Evolutionary conservation across 306 rosid species (phyloP).

Genomic region (Rubus idaeus): DNA sequence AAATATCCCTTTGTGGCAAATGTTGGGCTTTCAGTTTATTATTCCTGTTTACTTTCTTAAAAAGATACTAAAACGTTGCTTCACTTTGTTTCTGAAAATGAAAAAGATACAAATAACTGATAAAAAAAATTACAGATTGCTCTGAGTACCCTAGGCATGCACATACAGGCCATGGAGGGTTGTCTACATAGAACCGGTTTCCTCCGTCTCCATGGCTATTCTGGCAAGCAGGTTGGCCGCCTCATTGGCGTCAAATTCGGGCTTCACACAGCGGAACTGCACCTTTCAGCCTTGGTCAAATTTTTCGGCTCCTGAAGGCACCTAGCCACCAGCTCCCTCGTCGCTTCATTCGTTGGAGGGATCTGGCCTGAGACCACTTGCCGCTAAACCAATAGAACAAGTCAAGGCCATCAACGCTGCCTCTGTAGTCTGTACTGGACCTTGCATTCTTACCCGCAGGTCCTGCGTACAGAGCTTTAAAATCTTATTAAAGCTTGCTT

Average conservation of each 20-base stretch:
- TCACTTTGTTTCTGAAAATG: not conserved
- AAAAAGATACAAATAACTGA: not conserved
- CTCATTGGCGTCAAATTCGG: not conserved
- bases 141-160: not conserved
- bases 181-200: not conserved
- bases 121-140: not conserved
- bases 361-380: not conserved
- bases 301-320: not conserved
- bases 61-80: no score
- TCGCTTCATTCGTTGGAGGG: not conserved
- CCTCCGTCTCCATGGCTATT: not conserved
- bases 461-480: no score
- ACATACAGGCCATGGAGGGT: slow-evolving; percentile 28
- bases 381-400: no score
- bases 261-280: not conserved
- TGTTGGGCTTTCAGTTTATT: no score
- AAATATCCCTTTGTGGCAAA: no score
- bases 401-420: no score
- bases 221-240: slow-evolving; percentile 9
- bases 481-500: no score
- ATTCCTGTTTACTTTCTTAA: no score
- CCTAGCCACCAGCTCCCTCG: not conserved
- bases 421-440: no score
- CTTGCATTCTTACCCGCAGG: no score
- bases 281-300: not conserved